Evolutionary conservation across 805 yeast species (phyloP), one percentile per base, ranked within the genome.

Genomic region (Candida berthetii): DNA sequence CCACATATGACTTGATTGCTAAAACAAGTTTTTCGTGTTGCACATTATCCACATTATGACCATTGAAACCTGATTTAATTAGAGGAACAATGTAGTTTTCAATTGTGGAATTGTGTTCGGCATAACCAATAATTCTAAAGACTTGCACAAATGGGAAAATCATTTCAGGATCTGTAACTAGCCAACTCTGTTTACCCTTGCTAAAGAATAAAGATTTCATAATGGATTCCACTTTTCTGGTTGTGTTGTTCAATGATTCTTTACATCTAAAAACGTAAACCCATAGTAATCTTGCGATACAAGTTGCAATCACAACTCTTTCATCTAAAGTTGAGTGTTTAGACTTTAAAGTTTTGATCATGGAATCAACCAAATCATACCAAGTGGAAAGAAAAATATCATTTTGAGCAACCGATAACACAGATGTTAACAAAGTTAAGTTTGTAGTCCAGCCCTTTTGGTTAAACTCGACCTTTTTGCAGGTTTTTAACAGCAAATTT

Each of bases 181-280:
- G 62, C 97, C 97, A 91, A 32, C 79, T 78, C 48, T 82, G 85
- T 49, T 85, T 86, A 44, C 74, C 75, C 41, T 69, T 74, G 39
- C 73, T 72, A 42, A 70, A 66, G 19, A 90, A 65, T 34, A 85
- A 59, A 4, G 76, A 46, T 38, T 74, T 72, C 43, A 82, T 78
- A 28, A 93, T 63, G 2, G 64, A 54, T 43, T 84, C 95, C 38
- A 93, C 68, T 42, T 82, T 82, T 53, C 89, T 82, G 3, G 90
- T 80, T 1, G 96, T 89, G 44, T 85, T 82, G 57, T 91, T 93
- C 50, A 91, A 65, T 0, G 97, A 84, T 50, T 95, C 99, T 0
- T 95, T 77, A 48, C 89, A 79, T 47, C 98, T 69, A 60, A 82
- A 87, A 19, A 89, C 65, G 56, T 85, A 93, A 0, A 90, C 95